These are phyloP conservation scores for Fusarium sp. DNA, from an alignment of 2,329 filamentous ascomycete species.

Conservation along the genomic window DNA sequence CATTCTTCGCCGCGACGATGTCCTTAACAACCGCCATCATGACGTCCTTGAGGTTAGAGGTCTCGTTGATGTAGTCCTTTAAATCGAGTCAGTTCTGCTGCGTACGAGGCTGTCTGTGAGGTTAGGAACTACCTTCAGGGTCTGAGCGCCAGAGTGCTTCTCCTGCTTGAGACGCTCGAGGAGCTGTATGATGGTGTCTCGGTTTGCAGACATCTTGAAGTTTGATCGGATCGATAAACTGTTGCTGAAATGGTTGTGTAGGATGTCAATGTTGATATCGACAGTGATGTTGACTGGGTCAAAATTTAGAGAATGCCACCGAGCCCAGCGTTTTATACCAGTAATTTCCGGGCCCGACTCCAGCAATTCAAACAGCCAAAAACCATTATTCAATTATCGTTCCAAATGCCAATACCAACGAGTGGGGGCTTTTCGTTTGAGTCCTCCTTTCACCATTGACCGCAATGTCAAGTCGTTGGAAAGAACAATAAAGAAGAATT, in stretches of 20 bases:
- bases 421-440: neutral
- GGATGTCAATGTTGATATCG: neutral
- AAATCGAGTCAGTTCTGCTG: neutral
- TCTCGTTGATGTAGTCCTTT: constrained; percentile 26
- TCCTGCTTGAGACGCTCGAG: neutral
- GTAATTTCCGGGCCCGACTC: neutral
- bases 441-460: neutral
- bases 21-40: constrained; percentile 30
- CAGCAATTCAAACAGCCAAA: neutral
- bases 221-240: neutral
- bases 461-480: neutral
- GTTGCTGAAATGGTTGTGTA: neutral
- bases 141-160: neutral
- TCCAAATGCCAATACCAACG: neutral
- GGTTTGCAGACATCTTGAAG: neutral
- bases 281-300: constrained; percentile 7
- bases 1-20: constrained; percentile 16
- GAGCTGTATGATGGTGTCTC: constrained; percentile 5
- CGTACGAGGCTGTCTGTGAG: neutral
- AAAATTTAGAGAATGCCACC: neutral
- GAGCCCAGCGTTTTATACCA: neutral
- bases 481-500: neutral
- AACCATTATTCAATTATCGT: neutral
- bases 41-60: constrained; percentile 22
- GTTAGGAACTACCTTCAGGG: constrained; percentile 2